phyloP scores from a whole-genome alignment of 1,139 yeast genomes.

The Pichia sp. region DNA sequence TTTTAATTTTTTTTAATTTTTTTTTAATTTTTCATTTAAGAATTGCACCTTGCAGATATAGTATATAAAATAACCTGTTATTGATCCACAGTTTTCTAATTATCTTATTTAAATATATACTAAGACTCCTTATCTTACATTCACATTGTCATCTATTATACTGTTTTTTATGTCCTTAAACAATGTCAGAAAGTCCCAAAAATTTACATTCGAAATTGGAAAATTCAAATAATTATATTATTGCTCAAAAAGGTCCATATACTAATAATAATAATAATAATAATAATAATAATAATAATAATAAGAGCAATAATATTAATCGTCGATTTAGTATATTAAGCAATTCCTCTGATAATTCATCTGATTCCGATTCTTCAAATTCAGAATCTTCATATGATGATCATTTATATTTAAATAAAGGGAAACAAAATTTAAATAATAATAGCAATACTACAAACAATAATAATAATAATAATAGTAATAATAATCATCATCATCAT shows the following conservation, averaged over 20 bases:
- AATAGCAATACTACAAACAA: too few species aligned
- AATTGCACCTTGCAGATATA: too few species aligned
- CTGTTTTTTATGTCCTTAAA: not conserved
- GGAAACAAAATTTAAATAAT: too few species aligned
- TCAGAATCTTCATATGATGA: constrained; percentile 14
- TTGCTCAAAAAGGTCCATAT: constrained; percentile 15
- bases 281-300: too few species aligned
- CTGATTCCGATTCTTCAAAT: constrained; percentile 46
- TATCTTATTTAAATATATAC: too few species aligned
- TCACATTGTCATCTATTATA: not conserved
- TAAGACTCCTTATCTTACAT: too few species aligned
- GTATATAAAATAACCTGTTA: too few species aligned
- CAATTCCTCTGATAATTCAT: constrained; percentile 39
- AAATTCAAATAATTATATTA: not conserved
- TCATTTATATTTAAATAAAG: constrained; percentile 9
- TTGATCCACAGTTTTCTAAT: too few species aligned
- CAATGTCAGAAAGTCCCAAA: constrained; percentile 11
- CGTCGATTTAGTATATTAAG: constrained; percentile 43
- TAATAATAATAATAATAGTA: not conserved
- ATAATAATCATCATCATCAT: too few species aligned
- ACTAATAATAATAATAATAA: too few species aligned
- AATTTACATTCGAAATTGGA: not conserved
- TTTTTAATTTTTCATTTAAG: too few species aligned
- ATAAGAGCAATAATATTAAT: constrained; percentile 1
- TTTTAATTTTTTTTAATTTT: too few species aligned